Evolutionary conservation across 495 filamentous ascomycete genomes (phyloP), one percentile per base, ranked within the genome.

Genomic region (Talaromyces liani): DNA sequence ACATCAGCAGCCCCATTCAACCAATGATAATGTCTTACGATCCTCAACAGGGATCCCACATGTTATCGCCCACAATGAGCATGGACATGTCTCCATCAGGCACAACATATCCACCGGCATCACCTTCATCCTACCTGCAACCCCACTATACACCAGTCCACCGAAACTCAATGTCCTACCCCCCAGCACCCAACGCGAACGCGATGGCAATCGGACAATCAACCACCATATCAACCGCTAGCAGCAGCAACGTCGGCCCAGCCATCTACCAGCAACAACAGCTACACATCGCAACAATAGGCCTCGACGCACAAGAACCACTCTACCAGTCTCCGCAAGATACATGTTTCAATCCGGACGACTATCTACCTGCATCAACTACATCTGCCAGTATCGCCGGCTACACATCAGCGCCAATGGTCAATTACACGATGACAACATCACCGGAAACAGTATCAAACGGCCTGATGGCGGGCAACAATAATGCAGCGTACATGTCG

Each of bases 91-190:
- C 29, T 10, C 39, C 62, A 16, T 34, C 33, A 57, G 53, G 55
- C n/a, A 59, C 63, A 25, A 58, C 63, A 4, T 58, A 59, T 53
- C 41, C 53, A 29, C 57, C 63, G 22, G 36, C 47, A 24, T 64
- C 63, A 7, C 10, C 63, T 20, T 22, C 63, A 14, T 54, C 61
- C n/a, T 63, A 53, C 20, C 27, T 53, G 9, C 20, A 47, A 36
- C 58, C 51, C 14, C 51, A 56, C 29, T 63, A 63, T 59, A 59
- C 25, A 10, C 65, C 65, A 14, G 49, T 57, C 12, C 65, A 64
- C 29, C 65, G 58, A 9, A 66, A 66, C 33, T 61, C 65, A 8
- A 51, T 61, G 36, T 59, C 65, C 10, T 66, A 66, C 41, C 65
- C 65, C 6, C 65, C 65, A 9, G 54, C 61, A 14, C 51, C 55